Conservation (phyloP, 2,329 filamentous ascomycete species). For the Pseudocercospora musae region DNA sequence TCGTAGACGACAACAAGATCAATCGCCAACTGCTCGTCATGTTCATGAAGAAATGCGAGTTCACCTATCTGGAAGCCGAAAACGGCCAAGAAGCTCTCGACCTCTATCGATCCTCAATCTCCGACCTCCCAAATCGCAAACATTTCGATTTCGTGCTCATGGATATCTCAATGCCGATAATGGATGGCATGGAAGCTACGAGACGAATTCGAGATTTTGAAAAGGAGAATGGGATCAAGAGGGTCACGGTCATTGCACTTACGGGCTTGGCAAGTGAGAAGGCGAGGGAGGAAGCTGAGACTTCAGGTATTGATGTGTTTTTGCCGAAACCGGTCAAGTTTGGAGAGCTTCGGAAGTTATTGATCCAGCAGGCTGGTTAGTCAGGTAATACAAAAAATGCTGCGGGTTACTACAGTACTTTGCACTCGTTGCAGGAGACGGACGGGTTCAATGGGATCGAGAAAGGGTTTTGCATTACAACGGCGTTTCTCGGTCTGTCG, state of each 20-base stretch:
- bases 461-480: neutral
- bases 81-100: conserved; percentile 49
- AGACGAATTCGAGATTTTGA: conserved; percentile 32
- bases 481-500: neutral
- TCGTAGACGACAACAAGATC: conserved; percentile 36
- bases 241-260: conserved; percentile 26
- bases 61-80: conserved; percentile 41
- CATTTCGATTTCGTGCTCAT: conserved; percentile 45
- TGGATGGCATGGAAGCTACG: conserved; percentile 35
- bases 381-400: too few relatives aligned
- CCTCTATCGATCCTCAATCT: conserved; percentile 4
- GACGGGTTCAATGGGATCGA: too few relatives aligned
- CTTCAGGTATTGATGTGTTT: conserved; percentile 31
- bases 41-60: conserved; percentile 33
- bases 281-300: conserved; percentile 28
- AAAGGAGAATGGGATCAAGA: conserved; percentile 13
- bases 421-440: too few relatives aligned
- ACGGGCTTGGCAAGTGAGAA: conserved; percentile 31
- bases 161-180: conserved; percentile 41
- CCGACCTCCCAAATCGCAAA: neutral
- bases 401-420: too few relatives aligned
- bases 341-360: conserved; percentile 23
- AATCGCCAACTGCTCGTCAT: conserved; percentile 31
- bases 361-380: conserved; percentile 8
- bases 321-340: conserved; percentile 34